Percentiles rank a stretch among this genome's conserved stretches.
Evolutionary conservation across 176 grass and related monocot genomes (phyloP).

Genomic region (Rhynchospora breviuscula): DNA sequence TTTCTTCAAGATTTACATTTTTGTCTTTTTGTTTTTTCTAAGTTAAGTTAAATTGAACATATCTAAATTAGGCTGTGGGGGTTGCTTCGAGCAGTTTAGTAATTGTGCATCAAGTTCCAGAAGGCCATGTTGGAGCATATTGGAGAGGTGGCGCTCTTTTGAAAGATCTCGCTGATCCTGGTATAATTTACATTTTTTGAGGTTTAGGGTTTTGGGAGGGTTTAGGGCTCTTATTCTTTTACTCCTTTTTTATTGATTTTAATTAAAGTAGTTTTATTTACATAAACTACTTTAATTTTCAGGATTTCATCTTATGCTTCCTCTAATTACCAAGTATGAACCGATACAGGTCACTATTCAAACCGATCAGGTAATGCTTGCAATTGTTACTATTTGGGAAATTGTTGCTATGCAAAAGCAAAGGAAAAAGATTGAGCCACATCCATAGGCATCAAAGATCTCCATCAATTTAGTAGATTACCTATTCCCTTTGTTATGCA

Average conservation of each 20-base stretch:
- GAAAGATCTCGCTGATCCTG: constrained; percentile 74
- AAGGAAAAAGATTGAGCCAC: neutral
- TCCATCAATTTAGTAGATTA: neutral
- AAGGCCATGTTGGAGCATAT: constrained; percentile 96
- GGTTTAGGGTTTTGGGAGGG: neutral
- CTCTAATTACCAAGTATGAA: constrained; percentile 79
- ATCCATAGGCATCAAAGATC: neutral
- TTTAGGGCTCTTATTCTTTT: neutral
- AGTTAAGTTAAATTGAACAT: neutral
- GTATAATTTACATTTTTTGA: constrained; percentile 28
- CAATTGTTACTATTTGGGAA: neutral
- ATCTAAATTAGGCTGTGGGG: neutral
- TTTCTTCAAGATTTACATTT: neutral
- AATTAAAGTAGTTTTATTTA: neutral
- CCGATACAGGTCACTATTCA: constrained; percentile 92
- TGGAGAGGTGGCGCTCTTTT: constrained; percentile 99
- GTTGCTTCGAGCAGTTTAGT: constrained; percentile 19
- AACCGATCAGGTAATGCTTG: constrained; percentile 60
- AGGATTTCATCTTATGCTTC: constrained; percentile 93
- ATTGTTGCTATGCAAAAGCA: neutral
- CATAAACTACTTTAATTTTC: neutral
- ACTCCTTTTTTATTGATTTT: neutral
- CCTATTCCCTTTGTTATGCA: neutral
- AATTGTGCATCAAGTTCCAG: constrained; percentile 88
- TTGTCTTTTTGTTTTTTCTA: neutral